phyloP scores from a whole-genome alignment of 768 basidiomycete genomes.

The Tephrocybe sp. region DNA sequence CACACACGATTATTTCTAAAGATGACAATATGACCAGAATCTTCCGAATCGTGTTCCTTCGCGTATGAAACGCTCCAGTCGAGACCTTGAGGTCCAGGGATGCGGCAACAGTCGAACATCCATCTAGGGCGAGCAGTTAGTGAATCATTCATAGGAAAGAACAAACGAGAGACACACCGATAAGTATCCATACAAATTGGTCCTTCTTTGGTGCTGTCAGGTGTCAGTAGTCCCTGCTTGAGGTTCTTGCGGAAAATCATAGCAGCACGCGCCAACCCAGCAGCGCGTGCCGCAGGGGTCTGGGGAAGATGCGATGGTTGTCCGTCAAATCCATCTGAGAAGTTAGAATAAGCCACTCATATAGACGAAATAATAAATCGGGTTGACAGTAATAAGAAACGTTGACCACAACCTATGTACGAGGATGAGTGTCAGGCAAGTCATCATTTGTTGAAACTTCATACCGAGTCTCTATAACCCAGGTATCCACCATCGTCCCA shows the following conservation, averaged over 20 bases:
- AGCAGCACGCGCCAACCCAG: conserved; percentile 64
- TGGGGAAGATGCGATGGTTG: conserved; percentile 63
- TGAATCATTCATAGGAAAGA: not conserved
- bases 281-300: conserved; percentile 64
- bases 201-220: conserved; percentile 67
- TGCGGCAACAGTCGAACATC: conserved; percentile 91
- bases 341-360: not conserved
- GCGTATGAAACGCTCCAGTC: conserved; percentile 81
- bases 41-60: conserved; percentile 50
- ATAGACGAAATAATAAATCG: not conserved
- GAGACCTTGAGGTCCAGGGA: conserved; percentile 69
- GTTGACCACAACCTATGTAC: conserved; percentile 70
- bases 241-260: conserved; percentile 74
- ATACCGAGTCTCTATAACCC: conserved; percentile 81
- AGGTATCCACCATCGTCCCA: conserved; percentile 89
- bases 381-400: conserved; percentile 90
- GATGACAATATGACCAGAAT: conserved; percentile 80
- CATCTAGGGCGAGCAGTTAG: conserved; percentile 46
- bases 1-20: conserved; percentile 85
- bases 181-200: conserved; percentile 88
- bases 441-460: conserved; percentile 17
- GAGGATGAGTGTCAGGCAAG: not conserved
- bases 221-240: conserved; percentile 62
- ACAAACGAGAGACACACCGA: conserved; percentile 43
- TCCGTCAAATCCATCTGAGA: conserved; percentile 74